These are phyloP conservation scores for Penicillium fimorum DNA, from an alignment of 495 filamentous ascomycete species.

Conservation along the genomic window DNA sequence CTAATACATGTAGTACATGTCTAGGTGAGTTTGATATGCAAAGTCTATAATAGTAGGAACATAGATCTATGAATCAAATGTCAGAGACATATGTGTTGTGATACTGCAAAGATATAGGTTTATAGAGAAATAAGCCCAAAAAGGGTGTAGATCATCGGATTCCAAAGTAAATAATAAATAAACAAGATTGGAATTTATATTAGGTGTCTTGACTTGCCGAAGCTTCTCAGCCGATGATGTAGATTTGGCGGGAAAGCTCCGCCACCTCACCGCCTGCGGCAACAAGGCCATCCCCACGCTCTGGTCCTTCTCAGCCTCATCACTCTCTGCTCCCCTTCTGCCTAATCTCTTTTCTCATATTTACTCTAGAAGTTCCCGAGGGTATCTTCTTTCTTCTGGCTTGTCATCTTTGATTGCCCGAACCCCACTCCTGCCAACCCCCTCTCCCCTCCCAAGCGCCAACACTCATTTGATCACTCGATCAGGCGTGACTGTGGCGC, in stretches of 20 bases:
- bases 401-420: neutral
- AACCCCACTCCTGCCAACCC: neutral
- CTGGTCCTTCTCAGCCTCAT: slow-evolving; percentile 37
- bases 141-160: neutral
- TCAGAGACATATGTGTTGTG: neutral
- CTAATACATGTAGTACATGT: too few species aligned
- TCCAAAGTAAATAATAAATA: neutral
- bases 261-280: slow-evolving; percentile 36
- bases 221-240: slow-evolving; percentile 8
- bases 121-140: neutral
- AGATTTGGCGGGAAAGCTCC: slow-evolving; percentile 8
- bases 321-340: slow-evolving; percentile 23
- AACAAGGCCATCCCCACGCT: slow-evolving; percentile 28
- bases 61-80: neutral
- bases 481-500: slow-evolving; percentile 25
- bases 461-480: slow-evolving; percentile 1
- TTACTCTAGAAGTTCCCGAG: slow-evolving; percentile 6
- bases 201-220: neutral
- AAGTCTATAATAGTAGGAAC: neutral
- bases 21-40: neutral
- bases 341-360: slow-evolving; percentile 13
- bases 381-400: slow-evolving; percentile 7
- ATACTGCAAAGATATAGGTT: neutral
- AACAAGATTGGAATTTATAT: neutral
- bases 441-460: neutral